phyloP scores from a whole-genome alignment of 495 filamentous ascomycete genomes.

The Neurospora sp. region DNA sequence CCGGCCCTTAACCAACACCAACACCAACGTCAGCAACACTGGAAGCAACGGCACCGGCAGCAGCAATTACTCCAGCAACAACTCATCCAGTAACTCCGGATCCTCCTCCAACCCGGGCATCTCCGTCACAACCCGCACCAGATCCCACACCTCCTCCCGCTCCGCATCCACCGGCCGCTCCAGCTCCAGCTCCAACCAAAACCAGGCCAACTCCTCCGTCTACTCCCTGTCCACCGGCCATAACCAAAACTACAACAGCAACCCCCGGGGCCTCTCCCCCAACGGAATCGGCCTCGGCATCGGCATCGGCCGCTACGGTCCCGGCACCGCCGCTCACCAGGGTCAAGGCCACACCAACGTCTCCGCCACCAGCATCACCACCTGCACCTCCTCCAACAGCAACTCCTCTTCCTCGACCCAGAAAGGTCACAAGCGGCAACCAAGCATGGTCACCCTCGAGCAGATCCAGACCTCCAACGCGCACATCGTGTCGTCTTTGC shows the following conservation, averaged over 20 bases:
- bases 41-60: neutral
- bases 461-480: constrained; percentile 30
- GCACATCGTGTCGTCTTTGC: constrained; percentile 26
- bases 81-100: neutral
- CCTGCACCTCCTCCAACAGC: neutral
- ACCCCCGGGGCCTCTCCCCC: neutral
- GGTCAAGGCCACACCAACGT: neutral
- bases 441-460: constrained; percentile 26
- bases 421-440: constrained; percentile 1
- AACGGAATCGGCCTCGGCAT: neutral
- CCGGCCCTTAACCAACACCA: neutral
- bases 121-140: neutral
- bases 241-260: neutral
- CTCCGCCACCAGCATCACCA: neutral
- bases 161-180: neutral
- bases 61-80: neutral
- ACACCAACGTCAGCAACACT: neutral
- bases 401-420: constrained; percentile 7
- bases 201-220: neutral
- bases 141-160: neutral
- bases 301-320: neutral
- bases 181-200: neutral
- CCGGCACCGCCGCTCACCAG: neutral
- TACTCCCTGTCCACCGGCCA: neutral
- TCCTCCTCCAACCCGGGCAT: neutral